Percentiles rank a stretch among this genome's conserved stretches.
These are phyloP conservation scores for Suillus fuscotomentosus DNA, from an alignment of 768 basidiomycete genomes.

Conservation along the genomic window DNA sequence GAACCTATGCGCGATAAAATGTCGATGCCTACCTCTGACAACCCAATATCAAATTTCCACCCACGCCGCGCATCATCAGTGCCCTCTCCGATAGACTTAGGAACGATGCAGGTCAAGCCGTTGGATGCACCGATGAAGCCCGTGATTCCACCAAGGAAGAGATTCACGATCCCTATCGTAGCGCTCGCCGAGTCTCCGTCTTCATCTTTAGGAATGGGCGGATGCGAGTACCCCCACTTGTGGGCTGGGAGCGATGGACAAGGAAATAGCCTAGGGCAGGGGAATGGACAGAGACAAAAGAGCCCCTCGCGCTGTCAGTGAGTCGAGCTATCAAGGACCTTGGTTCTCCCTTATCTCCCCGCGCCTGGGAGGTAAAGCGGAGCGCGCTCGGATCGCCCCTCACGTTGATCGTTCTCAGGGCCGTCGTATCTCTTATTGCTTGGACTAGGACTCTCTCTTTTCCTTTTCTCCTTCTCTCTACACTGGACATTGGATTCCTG, in stretches of 20 bases:
- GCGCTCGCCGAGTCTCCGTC: not conserved
- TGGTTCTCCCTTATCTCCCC: not conserved
- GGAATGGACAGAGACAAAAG: not conserved
- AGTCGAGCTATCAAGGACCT: not conserved
- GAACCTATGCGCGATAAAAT: not conserved
- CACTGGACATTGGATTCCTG: not conserved
- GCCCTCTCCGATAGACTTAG: not conserved
- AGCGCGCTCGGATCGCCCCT: not conserved
- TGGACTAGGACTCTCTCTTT: not conserved
- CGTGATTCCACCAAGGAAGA: not conserved
- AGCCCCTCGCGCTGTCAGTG: not conserved
- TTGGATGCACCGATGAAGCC: not conserved
- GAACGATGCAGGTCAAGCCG: not conserved
- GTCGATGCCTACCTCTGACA: not conserved
- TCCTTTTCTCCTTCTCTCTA: not conserved
- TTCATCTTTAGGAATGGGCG: not conserved
- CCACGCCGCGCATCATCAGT: not conserved
- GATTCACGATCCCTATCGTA: not conserved
- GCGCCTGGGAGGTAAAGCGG: not conserved
- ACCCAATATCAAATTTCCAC: slow-evolving; percentile 1
- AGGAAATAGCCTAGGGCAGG: too few relatives aligned
- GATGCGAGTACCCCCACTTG: not conserved
- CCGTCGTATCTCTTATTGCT: not conserved
- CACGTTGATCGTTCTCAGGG: not conserved
- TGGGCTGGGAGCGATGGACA: not conserved